Conservation (phyloP, 2,329 filamentous ascomycete genomes). For the Epichloe sylvatica region DNA sequence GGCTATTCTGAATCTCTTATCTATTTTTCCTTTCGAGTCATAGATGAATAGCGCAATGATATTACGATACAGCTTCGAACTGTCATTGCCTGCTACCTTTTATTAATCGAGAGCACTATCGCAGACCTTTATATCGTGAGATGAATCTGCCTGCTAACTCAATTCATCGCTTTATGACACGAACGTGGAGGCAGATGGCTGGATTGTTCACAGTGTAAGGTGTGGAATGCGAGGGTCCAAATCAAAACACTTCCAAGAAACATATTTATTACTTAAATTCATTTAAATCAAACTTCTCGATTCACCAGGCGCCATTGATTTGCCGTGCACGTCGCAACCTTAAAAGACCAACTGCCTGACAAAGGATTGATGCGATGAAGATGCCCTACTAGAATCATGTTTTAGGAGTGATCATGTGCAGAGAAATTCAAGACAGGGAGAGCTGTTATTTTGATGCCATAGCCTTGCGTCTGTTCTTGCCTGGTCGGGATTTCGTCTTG, state of each 20-base stretch:
- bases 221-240: too few species aligned
- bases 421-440: background rate
- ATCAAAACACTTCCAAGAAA: too few species aligned
- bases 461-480: slow-evolving; percentile 39
- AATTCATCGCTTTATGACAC: background rate
- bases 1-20: slow-evolving; percentile 20
- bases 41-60: slow-evolving; percentile 22
- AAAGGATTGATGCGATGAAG: background rate
- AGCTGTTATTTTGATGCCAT: slow-evolving; percentile 13
- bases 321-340: too few species aligned
- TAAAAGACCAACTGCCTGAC: too few species aligned
- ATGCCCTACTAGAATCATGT: background rate
- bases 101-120: background rate
- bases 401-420: background rate
- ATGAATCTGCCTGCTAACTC: too few species aligned
- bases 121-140: background rate
- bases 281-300: too few species aligned
- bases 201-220: background rate
- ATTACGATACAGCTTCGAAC: slow-evolving; percentile 7
- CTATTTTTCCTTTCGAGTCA: slow-evolving; percentile 21
- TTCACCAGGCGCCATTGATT: too few species aligned
- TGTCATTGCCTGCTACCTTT: background rate
- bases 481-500: slow-evolving; percentile 30
- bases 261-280: too few species aligned
- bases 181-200: background rate